Percentiles rank a stretch among this genome's conserved stretches.
These are phyloP conservation scores for Rubia balearica DNA, from an alignment of 305 asterid genomes.

Conservation along the genomic window DNA sequence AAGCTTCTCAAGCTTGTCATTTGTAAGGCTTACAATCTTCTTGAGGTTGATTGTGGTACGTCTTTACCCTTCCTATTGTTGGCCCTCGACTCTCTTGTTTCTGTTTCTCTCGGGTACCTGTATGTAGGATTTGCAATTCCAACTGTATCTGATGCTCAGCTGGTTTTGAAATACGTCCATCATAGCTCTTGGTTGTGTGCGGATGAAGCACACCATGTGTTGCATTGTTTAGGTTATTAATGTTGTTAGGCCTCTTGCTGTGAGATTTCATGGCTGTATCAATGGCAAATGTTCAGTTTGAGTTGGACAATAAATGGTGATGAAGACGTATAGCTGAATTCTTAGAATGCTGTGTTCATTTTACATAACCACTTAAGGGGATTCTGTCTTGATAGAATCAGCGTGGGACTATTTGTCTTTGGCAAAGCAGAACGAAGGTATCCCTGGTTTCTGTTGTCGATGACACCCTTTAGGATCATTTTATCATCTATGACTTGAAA, in stretches of 20 bases:
- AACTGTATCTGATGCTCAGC: constrained; percentile 1
- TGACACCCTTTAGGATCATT: too few relatives aligned
- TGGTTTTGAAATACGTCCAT: background rate
- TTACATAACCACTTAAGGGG: constrained; percentile 19
- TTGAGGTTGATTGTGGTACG: background rate
- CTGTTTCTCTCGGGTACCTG: background rate
- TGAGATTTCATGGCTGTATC: background rate
- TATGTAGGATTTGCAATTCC: constrained; percentile 4
- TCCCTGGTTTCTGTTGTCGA: background rate
- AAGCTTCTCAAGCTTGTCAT: constrained; percentile 2
- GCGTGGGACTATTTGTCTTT: too few relatives aligned
- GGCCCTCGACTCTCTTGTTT: background rate
- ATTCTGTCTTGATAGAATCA: background rate
- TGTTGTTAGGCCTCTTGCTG: background rate
- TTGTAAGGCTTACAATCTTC: constrained; percentile 7
- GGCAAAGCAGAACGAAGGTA: background rate
- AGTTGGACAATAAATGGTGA: background rate
- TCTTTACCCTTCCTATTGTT: background rate
- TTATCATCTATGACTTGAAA: too few relatives aligned
- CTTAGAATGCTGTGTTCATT: background rate
- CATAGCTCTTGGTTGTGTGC: background rate
- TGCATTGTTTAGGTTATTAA: background rate
- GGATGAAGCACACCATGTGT: background rate
- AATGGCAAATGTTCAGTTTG: background rate
- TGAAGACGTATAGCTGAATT: background rate